Conservation (phyloP, 208 protist genomes). For the Naegleria gruberi region DNA sequence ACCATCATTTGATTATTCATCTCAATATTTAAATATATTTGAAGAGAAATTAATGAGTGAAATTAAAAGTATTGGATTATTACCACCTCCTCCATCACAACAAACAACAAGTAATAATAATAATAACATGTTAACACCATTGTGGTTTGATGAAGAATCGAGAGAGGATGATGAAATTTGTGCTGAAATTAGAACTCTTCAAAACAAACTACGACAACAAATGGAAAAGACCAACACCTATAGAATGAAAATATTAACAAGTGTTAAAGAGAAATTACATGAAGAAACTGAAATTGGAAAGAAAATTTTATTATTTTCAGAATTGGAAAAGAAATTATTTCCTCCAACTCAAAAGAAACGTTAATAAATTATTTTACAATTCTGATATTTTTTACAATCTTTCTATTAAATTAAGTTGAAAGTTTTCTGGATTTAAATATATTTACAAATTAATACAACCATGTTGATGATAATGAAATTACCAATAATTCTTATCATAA, state of each 20-base stretch:
- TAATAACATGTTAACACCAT: too few relatives aligned
- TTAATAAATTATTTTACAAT: too few relatives aligned
- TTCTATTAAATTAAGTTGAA: too few relatives aligned
- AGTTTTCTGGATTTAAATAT: too few relatives aligned
- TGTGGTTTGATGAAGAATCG: background rate
- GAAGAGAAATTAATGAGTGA: background rate
- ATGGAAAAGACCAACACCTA: background rate
- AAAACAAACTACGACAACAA: background rate
- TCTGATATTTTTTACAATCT: too few relatives aligned
- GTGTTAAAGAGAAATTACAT: background rate
- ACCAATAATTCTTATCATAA: background rate
- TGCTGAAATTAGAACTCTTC: slow-evolving; percentile 3
- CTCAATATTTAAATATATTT: background rate
- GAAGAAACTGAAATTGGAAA: background rate
- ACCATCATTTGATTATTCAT: background rate
- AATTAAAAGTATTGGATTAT: background rate
- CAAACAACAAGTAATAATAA: background rate
- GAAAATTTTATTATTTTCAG: background rate
- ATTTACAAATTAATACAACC: too few relatives aligned
- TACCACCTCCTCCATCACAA: background rate
- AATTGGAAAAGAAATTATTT: background rate
- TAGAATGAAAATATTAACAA: slow-evolving; percentile 2
- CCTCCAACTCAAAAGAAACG: background rate
- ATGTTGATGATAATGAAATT: too few relatives aligned
- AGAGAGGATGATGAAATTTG: slow-evolving; percentile 13